Conservation (phyloP, 2,329 filamentous ascomycete genomes). For the Cercospora sesami region DNA sequence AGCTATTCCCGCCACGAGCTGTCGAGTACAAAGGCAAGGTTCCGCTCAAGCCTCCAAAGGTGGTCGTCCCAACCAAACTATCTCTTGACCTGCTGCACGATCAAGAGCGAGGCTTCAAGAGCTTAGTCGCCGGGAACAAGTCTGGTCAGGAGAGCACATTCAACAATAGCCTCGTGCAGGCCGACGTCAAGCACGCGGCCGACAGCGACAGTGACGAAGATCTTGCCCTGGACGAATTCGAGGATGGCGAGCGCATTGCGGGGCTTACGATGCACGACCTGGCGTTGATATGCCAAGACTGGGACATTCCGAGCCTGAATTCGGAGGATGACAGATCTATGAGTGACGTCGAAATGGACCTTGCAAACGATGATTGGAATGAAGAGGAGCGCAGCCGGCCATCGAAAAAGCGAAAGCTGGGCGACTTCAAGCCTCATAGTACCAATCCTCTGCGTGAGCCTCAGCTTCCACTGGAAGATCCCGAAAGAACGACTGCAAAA, state of each 20-base stretch:
- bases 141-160: constrained; percentile 49
- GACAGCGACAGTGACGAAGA: constrained; percentile 54
- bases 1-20: constrained; percentile 77
- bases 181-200: constrained; percentile 56
- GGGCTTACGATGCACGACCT: constrained; percentile 79
- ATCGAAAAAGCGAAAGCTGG: constrained; percentile 66
- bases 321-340: constrained; percentile 35
- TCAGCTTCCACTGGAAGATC: constrained; percentile 68
- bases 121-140: constrained; percentile 56
- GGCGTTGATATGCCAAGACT: constrained; percentile 82
- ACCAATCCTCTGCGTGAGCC: constrained; percentile 25
- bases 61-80: constrained; percentile 82
- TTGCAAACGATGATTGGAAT: constrained; percentile 36
- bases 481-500: constrained; percentile 69
- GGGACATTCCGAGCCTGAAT: constrained; percentile 65
- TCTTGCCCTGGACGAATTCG: constrained; percentile 53
- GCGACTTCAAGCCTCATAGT: constrained; percentile 28
- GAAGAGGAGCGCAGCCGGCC: constrained; percentile 43
- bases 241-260: constrained; percentile 66
- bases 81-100: constrained; percentile 83
- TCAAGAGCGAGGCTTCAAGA: constrained; percentile 80
- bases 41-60: constrained; percentile 75
- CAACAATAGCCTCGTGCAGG: constrained; percentile 42
- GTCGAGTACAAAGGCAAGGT: constrained; percentile 77
- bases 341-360: constrained; percentile 28